Conservation (phyloP, 495 filamentous ascomycete species). For the Amniculicola lignicola region DNA sequence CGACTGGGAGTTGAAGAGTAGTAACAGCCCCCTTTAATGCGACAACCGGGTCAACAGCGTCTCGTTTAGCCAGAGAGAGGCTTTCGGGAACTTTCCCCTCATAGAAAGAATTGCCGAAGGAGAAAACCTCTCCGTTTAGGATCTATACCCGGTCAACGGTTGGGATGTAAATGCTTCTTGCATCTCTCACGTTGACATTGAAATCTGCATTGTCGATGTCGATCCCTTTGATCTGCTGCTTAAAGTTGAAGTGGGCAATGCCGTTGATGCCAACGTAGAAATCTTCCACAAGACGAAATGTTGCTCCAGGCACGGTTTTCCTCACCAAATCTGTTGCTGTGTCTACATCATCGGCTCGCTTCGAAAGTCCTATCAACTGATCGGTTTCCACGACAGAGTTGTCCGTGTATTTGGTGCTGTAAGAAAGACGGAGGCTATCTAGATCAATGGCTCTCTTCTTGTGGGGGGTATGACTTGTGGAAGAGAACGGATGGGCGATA, state of each 20-base stretch:
- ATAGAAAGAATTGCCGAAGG: conserved; percentile 44
- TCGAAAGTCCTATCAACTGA: background rate
- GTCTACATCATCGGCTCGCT: conserved; percentile 1
- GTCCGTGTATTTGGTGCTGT: too few relatives aligned
- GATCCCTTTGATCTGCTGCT: conserved; percentile 51
- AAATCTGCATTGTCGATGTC: conserved; percentile 57
- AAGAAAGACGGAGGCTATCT: too few relatives aligned
- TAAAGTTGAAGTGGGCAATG: conserved; percentile 53
- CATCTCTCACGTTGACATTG: conserved; percentile 52
- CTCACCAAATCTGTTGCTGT: conserved; percentile 36
- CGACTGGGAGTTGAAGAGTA: conserved; percentile 41
- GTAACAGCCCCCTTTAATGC: conserved; percentile 41
- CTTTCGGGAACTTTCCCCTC: conserved; percentile 42
- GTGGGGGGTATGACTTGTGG: too few relatives aligned
- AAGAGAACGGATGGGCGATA: too few relatives aligned
- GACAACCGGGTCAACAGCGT: conserved; percentile 37
- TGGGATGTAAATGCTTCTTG: background rate
- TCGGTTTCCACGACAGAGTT: too few relatives aligned
- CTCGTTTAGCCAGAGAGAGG: conserved; percentile 41
- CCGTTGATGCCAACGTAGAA: conserved; percentile 49
- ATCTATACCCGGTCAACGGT: conserved; percentile 31
- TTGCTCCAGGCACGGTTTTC: conserved; percentile 28
- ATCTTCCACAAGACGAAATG: conserved; percentile 46
- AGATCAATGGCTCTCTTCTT: too few relatives aligned
- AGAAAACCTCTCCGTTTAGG: conserved; percentile 45